Base-by-base conservation (phyloP, 2,329 filamentous ascomycete species). In the Shiraia bambusicola region DNA sequence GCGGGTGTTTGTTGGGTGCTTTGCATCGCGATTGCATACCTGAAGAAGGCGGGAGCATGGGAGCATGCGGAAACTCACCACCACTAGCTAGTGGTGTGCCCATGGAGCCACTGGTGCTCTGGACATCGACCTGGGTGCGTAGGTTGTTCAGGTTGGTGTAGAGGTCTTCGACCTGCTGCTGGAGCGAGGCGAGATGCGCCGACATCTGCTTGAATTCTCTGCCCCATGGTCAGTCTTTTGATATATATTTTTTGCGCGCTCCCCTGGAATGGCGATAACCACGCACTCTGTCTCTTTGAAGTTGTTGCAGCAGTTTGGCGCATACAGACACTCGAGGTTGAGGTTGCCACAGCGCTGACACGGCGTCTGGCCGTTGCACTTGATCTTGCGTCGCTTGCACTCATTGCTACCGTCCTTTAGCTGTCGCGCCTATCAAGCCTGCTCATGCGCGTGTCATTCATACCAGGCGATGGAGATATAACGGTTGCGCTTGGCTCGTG, bases 261-360 rank as follows among this genome's bases (percentile, higher is more conserved):
- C 12, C 19, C 4, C 4, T 5, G 8, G 19, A 5, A 22, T 22
- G 19, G 19, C 4, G 13, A n/a, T n/a, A n/a, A 27, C 10, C 17
- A 34, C 75, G 45, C 66, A 79, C 74, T 94, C 88, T 33, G 89
- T 90, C 59, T 96, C 91, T 68, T 92, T 93, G 77, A 95, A 90
- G 67, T 81, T 89, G 73, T 82, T 91, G 66, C 81, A 84, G 71
- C 82, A 84, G 59, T 84, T 85, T 4, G 81, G 80, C 46, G 81
- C 79, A 70, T 85, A 85, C 44, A 81, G 69, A 60, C 79, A 85
- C 60, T 83, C 80, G 45, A 84, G 72, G 43, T 74, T 76, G 40
- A 84, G 71, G 64, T 83, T 83, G 17, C 81, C 81, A 64, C 82
- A 85, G 51, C 82, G 74, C 57, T 83, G 79, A 57, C 82, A 85